Base-by-base conservation (phyloP, 1,139 yeast species). In the Taphrina sp. region DNA sequence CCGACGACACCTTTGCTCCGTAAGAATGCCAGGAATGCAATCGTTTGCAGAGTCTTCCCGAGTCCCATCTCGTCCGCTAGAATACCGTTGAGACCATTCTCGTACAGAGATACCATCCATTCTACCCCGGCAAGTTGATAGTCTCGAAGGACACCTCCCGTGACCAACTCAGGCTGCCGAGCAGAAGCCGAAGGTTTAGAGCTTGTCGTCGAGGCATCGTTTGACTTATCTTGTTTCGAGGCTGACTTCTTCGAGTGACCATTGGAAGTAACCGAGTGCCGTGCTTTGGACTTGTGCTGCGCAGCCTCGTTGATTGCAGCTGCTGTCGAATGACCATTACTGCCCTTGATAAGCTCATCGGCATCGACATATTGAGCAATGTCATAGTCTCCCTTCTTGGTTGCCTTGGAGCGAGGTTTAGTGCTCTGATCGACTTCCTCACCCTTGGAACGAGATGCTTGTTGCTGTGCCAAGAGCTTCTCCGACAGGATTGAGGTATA, bases 1-100 rank as follows among this genome's bases (percentile, higher is more conserved):
- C 97, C 97, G 22, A 71, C 69, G 1, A 88, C 79, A 2, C 86
- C 90, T 66, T 87, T 81, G 63, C 88, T 96, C 42, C 85, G 78
- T 42, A 92, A 73, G 66, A 84, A 87, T 8, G 88, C 80, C 12
- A 90, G 65, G 61, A 90, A 76, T 0, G 95, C 77, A 57, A 92
- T 86, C 44, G 94, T 84, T 67, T 90, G 96, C 10, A 90, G 70
- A 0, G 97, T 92, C 66, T 90, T 90, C n/a, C 98, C 97, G 38
- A 89, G 73, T 0, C 97, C 97, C 97, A 90, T 92, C 68, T 57
- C 97, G 69, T 92, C 97, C 0, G 97, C 97, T 28, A 92, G 72
- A 33, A 92, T 89, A 2, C 98, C 98, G 69, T 92, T 92, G 31
- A 92, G 74, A 0, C 97, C 98, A 68, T 92, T 92, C 67, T 90